Evolutionary conservation across 352 stramenopile species (phyloP).

Genomic region (Phytophthora macrochlamydospora): DNA sequence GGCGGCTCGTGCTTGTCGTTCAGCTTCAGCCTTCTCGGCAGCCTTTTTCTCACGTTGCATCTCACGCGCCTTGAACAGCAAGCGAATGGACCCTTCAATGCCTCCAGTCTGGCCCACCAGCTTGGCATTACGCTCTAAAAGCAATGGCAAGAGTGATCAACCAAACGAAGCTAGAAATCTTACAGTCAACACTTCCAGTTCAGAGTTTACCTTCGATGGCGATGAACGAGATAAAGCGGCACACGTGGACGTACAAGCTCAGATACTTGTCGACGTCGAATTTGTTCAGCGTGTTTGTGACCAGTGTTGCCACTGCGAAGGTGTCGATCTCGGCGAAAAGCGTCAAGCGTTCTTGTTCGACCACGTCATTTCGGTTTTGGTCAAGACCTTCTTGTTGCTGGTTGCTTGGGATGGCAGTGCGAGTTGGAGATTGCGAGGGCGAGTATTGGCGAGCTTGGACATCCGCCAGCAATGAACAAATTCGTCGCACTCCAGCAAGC

Average conservation of each 20-base stretch:
- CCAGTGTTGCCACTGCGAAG: conserved; percentile 40
- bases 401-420: conserved; percentile 3
- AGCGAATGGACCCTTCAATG: conserved; percentile 60
- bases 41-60: conserved; percentile 59
- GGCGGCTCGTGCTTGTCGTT: conserved; percentile 28
- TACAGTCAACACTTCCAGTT: too few relatives aligned
- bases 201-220: conserved; percentile 43
- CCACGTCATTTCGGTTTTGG: conserved; percentile 7
- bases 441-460: conserved; percentile 35
- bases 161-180: too few relatives aligned
- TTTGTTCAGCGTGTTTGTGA: conserved; percentile 45
- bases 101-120: conserved; percentile 61
- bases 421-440: conserved; percentile 19
- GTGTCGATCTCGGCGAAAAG: conserved; percentile 55
- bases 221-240: conserved; percentile 67
- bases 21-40: conserved; percentile 40
- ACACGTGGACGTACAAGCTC: conserved; percentile 62
- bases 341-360: conserved; percentile 18
- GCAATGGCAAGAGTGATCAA: too few relatives aligned
- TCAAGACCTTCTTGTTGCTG: conserved; percentile 8
- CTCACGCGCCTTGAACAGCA: conserved; percentile 65
- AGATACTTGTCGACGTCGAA: conserved; percentile 69
- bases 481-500: conserved; percentile 50
- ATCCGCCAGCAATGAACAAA: conserved; percentile 53
- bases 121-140: conserved; percentile 60